Evolutionary conservation across 805 yeast genomes (phyloP), one percentile per base, ranked within the genome.

Genomic region (Metschnikowia aberdeeniae): DNA sequence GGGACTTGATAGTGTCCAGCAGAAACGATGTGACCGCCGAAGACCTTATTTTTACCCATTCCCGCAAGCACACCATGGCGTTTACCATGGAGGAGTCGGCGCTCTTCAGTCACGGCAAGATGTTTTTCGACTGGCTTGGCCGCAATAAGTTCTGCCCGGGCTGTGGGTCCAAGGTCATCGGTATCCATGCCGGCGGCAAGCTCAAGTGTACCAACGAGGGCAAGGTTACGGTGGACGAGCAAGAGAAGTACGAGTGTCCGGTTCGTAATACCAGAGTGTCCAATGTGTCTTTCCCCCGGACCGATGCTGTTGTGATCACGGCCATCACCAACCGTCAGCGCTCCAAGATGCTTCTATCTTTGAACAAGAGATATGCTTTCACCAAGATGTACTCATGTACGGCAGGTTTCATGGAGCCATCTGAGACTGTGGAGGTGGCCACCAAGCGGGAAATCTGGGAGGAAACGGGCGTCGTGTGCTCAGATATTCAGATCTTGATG

Each of bases 331-430:
- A 84, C 55, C 55, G 70, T 9, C 80, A 76, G 12, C 78, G 81
- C 26, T 66, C 78, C 42, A 80, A 81, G 60, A 70, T 88, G 12
- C 74, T 92, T 28, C 68, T 92, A 12, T 95, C 90, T 2, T 75
- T 86, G 43, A 79, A 81, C 49, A 80, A 75, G 53, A 70, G 96
- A 44, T 78, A 78, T 57, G 79, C 81, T 5, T 51, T 55, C 29
- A 57, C 68, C 45, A 62, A 63, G 37, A 78, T 88, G 82, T 92
- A 84, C 65, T 77, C 92, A 13, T 84, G 95, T 58, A 79, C 95
- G 42, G 96, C 98, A 4, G 99, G 98, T 4, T 93, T 93, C 64
- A 82, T 92, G 80, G 99, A 92, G 63, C 96, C 97, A 1, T 85
- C 90, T 26, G 99, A 92, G 67, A 81, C 95, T 2, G 81, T 92